A percentile compares a stretch with the other conserved stretches of the same genome.
Conservation (phyloP, 352 stramenopile species). For the Phytophthora tentaculata region DNA sequence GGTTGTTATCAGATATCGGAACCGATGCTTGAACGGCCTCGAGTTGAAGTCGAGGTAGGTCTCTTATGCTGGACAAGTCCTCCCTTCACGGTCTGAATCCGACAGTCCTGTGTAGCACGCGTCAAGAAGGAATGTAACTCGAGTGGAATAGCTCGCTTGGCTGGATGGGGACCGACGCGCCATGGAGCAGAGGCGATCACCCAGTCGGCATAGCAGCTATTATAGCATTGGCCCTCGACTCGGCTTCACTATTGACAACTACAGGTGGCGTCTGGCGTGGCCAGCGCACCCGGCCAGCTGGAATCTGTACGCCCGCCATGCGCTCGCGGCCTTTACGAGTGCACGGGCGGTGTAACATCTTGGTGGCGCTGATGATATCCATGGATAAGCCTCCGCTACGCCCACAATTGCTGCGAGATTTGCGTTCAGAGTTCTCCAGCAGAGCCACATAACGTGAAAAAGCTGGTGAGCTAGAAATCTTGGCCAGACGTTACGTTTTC, state of each 20-base stretch:
- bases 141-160: neutral
- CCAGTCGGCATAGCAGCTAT: slow-evolving; percentile 12
- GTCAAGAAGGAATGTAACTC: slow-evolving; percentile 38
- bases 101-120: slow-evolving; percentile 24
- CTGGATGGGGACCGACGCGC: slow-evolving; percentile 13
- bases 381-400: slow-evolving; percentile 9
- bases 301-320: slow-evolving; percentile 19
- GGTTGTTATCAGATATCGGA: slow-evolving; percentile 12
- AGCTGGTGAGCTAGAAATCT: slow-evolving; percentile 23
- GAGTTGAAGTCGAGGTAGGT: slow-evolving; percentile 3
- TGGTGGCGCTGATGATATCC: slow-evolving; percentile 12
- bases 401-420: slow-evolving; percentile 3
- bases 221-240: slow-evolving; percentile 21
- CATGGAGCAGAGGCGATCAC: slow-evolving; percentile 16
- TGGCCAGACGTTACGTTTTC: slow-evolving; percentile 4
- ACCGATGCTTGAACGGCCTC: slow-evolving; percentile 8
- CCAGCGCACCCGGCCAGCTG: slow-evolving; percentile 22
- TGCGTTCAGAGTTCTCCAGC: slow-evolving; percentile 7
- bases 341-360: slow-evolving; percentile 17
- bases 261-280: slow-evolving; percentile 29
- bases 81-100: slow-evolving; percentile 2
- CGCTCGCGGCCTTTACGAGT: slow-evolving; percentile 13
- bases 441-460: slow-evolving; percentile 14
- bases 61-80: slow-evolving; percentile 6
- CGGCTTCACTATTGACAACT: slow-evolving; percentile 19